These are phyloP conservation scores for Helianthus tuberosus DNA, from an alignment of 129 eudicot genomes.

Conservation along the genomic window DNA sequence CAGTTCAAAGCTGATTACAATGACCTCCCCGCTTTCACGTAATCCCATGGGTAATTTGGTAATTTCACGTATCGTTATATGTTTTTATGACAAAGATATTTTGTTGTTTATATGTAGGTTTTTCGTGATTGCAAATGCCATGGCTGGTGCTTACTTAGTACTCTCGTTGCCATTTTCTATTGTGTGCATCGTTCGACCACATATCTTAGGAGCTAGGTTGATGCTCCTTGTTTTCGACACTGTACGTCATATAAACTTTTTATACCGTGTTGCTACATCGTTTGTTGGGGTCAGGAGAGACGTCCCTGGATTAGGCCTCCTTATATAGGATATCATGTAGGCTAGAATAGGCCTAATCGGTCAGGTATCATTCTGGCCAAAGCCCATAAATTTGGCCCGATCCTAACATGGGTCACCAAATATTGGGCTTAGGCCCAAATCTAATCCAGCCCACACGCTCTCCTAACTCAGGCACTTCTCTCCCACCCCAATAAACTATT, in stretches of 20 bases:
- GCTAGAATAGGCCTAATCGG: too few relatives aligned
- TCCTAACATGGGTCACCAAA: too few relatives aligned
- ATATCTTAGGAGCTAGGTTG: constrained; percentile 54
- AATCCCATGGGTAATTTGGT: constrained; percentile 16
- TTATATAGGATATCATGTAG: too few relatives aligned
- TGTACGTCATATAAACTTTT: constrained; percentile 28
- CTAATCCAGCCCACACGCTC: too few relatives aligned
- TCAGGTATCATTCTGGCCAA: too few relatives aligned
- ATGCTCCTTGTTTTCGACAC: constrained; percentile 82
- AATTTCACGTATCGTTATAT: neutral
- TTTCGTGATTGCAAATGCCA: constrained; percentile 84
- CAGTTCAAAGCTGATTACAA: constrained; percentile 74
- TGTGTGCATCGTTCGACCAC: constrained; percentile 79
- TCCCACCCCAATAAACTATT: too few relatives aligned
- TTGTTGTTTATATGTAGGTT: constrained; percentile 46
- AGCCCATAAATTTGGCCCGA: too few relatives aligned
- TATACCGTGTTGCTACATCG: neutral
- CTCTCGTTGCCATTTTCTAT: constrained; percentile 86
- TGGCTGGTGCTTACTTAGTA: constrained; percentile 77
- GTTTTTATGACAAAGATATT: neutral
- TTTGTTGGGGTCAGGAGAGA: neutral
- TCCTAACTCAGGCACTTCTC: too few relatives aligned
- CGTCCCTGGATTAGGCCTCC: too few relatives aligned
- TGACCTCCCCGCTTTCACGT: constrained; percentile 85
- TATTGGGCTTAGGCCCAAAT: too few relatives aligned